Evolutionary conservation across 495 filamentous ascomycete genomes (phyloP).

Genomic region (Elasticomyces elasticus): DNA sequence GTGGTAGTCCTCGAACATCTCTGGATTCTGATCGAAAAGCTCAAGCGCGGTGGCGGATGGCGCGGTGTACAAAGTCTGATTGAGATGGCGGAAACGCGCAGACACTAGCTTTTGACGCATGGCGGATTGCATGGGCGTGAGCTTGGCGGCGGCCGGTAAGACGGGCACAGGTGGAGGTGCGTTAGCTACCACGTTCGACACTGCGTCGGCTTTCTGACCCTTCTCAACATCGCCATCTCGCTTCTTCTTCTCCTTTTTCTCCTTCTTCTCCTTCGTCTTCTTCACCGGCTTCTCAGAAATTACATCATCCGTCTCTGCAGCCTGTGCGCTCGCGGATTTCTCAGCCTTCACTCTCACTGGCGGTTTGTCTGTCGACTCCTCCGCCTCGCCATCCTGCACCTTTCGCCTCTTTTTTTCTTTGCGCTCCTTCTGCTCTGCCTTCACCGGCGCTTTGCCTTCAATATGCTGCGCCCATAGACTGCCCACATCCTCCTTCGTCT

Average conservation of each 20-base stretch:
- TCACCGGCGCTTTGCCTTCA: slow-evolving; percentile 45
- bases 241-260: slow-evolving; percentile 21
- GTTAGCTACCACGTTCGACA: slow-evolving; percentile 2
- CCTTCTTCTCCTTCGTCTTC: not conserved
- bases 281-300: slow-evolving; percentile 25
- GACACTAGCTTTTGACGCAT: slow-evolving; percentile 91
- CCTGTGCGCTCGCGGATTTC: not conserved
- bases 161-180: slow-evolving; percentile 26
- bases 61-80: slow-evolving; percentile 89
- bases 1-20: slow-evolving; percentile 91
- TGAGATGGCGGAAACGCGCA: slow-evolving; percentile 92
- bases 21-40: slow-evolving; percentile 70
- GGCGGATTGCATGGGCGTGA: slow-evolving; percentile 83
- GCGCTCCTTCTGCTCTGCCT: not conserved
- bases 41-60: slow-evolving; percentile 67
- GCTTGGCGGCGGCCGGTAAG: slow-evolving; percentile 39
- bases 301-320: slow-evolving; percentile 8
- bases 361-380: not conserved
- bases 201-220: slow-evolving; percentile 10
- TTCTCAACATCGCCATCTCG: slow-evolving; percentile 15
- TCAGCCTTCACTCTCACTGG: not conserved
- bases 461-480: slow-evolving; percentile 70
- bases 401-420: slow-evolving; percentile 4
- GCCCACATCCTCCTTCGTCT: slow-evolving; percentile 54
- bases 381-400: not conserved